A percentile compares a stretch with the other conserved stretches of the same genome.
phyloP scores from a whole-genome alignment of 2,329 filamentous ascomycete genomes.

The Penicillium occitanis region DNA sequence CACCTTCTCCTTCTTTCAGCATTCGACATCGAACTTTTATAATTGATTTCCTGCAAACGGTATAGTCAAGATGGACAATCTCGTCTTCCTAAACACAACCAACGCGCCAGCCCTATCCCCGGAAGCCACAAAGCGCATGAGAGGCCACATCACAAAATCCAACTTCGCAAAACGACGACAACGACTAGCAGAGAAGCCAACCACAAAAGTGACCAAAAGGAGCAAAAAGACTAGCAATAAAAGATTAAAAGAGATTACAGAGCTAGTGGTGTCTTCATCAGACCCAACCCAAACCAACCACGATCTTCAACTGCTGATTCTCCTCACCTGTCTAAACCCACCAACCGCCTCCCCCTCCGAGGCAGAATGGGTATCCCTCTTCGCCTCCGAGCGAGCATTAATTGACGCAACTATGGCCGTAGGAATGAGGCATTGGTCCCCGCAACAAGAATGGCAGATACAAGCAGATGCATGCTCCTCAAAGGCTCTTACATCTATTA shows the following conservation, averaged over 20 bases:
- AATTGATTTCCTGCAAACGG: neutral
- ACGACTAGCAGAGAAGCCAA: neutral
- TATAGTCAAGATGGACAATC: slow-evolving; percentile 9
- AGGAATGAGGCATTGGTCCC: slow-evolving; percentile 28
- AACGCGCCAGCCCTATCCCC: slow-evolving; percentile 8
- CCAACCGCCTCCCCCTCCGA: slow-evolving; percentile 19
- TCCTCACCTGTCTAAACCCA: slow-evolving; percentile 4
- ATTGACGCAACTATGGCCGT: slow-evolving; percentile 29
- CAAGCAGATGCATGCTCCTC: slow-evolving; percentile 24
- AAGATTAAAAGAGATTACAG: neutral
- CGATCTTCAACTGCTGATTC: slow-evolving; percentile 8
- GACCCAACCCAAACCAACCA: neutral
- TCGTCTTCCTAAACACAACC: slow-evolving; percentile 17
- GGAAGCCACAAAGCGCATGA: slow-evolving; percentile 9
- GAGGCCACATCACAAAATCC: slow-evolving; percentile 16
- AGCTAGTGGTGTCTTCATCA: neutral
- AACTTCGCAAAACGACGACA: slow-evolving; percentile 16
- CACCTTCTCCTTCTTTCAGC: neutral
- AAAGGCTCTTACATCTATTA: slow-evolving; percentile 26
- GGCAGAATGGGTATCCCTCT: slow-evolving; percentile 27
- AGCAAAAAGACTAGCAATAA: neutral
- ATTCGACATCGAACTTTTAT: neutral
- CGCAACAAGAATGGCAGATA: slow-evolving; percentile 23
- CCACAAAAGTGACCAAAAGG: neutral
- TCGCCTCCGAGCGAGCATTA: slow-evolving; percentile 28